phyloP scores from a whole-genome alignment of 345 rosid genomes.

The Citrus trifoliata region DNA sequence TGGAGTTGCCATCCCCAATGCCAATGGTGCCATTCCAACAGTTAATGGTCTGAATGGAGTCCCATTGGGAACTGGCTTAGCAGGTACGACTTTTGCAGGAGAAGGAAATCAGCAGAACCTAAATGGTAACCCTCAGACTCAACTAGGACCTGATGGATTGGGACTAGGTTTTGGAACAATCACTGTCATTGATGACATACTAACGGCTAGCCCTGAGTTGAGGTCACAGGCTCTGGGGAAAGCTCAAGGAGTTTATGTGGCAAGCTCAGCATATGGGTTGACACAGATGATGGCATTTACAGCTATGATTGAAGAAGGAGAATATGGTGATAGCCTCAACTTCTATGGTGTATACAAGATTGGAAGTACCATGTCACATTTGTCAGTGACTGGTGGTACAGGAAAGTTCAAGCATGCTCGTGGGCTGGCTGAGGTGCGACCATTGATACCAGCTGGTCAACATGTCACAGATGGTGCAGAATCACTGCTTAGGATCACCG shows the following conservation, averaged over 20 bases:
- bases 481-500: conserved; percentile 59
- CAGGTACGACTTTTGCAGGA: conserved; percentile 65
- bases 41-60: conserved; percentile 75
- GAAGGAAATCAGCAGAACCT: conserved; percentile 33
- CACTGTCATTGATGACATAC: conserved; percentile 78
- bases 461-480: conserved; percentile 66
- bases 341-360: conserved; percentile 77
- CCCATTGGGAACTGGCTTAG: conserved; percentile 89
- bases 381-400: conserved; percentile 87
- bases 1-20: conserved; percentile 77
- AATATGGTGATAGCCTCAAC: conserved; percentile 85
- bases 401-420: conserved; percentile 72
- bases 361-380: conserved; percentile 66
- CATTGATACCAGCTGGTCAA: conserved; percentile 73
- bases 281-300: conserved; percentile 97
- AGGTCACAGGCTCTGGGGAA: conserved; percentile 76
- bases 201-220: conserved; percentile 74
- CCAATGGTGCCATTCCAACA: conserved; percentile 86
- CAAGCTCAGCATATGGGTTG: conserved; percentile 77
- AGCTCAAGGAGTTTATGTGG: conserved; percentile 91
- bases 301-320: conserved; percentile 89
- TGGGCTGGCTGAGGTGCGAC: conserved; percentile 67
- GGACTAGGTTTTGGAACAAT: conserved; percentile 88
- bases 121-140: conserved; percentile 56
- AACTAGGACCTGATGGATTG: conserved; percentile 80